Evolutionary conservation across 257 asterid species (phyloP).

Genomic region (Rhazya stricta): DNA sequence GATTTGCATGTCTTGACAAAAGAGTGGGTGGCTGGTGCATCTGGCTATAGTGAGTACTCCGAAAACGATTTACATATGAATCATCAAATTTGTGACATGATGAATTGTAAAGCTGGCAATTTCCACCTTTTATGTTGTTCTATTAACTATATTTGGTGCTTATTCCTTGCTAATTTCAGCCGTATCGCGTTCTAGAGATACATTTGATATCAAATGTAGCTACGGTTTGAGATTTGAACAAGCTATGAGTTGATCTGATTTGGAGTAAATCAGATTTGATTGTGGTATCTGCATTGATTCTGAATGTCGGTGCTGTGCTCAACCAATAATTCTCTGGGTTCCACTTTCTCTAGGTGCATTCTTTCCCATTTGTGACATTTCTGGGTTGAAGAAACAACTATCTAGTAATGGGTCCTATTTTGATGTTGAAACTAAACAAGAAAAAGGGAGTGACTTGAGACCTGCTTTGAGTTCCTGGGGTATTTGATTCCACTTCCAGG

Average conservation of each 20-base stretch:
- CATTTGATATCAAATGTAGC: too few species aligned
- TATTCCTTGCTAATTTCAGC: too few species aligned
- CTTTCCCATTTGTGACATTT: neutral
- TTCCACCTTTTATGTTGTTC: too few species aligned
- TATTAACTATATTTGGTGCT: too few species aligned
- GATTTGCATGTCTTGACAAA: neutral
- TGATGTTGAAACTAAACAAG: neutral
- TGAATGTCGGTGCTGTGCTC: neutral
- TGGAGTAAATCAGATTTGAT: neutral
- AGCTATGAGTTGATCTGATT: neutral
- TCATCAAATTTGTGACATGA: neutral
- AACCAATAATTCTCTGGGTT: neutral
- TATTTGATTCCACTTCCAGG: too few species aligned
- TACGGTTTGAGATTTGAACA: neutral
- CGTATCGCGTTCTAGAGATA: too few species aligned
- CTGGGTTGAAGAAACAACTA: neutral
- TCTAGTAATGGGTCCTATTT: neutral
- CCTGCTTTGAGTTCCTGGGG: too few species aligned
- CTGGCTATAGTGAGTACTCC: too few species aligned
- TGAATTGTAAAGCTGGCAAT: neutral
- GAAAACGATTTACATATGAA: too few species aligned
- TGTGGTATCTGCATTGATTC: neutral
- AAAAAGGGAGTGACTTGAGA: neutral
- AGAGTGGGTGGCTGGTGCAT: neutral
- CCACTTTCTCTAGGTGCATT: neutral